Evolutionary conservation across 2,329 filamentous ascomycete species (phyloP).

Genomic region (Cladosporium sp.): DNA sequence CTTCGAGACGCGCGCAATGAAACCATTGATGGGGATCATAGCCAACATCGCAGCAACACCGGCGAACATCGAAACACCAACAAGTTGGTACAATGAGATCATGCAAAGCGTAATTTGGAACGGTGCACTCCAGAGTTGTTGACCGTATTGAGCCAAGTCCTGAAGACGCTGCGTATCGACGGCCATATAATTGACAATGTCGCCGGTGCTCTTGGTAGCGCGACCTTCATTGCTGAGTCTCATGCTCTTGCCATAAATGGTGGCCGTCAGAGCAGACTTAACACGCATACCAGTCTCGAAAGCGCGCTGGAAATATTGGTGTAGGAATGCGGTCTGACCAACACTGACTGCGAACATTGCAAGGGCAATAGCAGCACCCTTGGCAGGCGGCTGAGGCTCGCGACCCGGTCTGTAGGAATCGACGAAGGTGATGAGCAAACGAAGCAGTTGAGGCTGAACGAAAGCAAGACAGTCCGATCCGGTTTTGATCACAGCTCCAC

Average conservation of each 20-base stretch:
- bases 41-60: slow-evolving; percentile 92
- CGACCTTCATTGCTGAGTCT: slow-evolving; percentile 90
- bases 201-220: slow-evolving; percentile 82
- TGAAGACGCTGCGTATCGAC: slow-evolving; percentile 94
- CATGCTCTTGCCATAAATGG: slow-evolving; percentile 90
- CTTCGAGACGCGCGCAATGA: slow-evolving; percentile 91
- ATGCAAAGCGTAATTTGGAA: slow-evolving; percentile 97
- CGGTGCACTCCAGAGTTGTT: slow-evolving; percentile 93
- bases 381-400: slow-evolving; percentile 69
- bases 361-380: slow-evolving; percentile 81
- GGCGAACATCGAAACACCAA: slow-evolving; percentile 92
- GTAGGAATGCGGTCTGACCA: slow-evolving; percentile 81
- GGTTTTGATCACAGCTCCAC: slow-evolving; percentile 83
- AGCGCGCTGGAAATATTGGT: slow-evolving; percentile 94
- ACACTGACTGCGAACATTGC: slow-evolving; percentile 88
- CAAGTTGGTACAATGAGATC: slow-evolving; percentile 90
- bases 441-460: slow-evolving; percentile 83
- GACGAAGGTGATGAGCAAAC: slow-evolving; percentile 78
- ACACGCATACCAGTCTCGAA: slow-evolving; percentile 97
- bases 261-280: slow-evolving; percentile 81
- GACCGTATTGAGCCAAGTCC: slow-evolving; percentile 90
- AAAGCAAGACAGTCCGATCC: slow-evolving; percentile 83
- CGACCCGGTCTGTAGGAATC: slow-evolving; percentile 63
- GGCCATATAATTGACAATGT: slow-evolving; percentile 99
- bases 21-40: slow-evolving; percentile 94